Evolutionary conservation across 2,329 filamentous ascomycete species (phyloP), one percentile per base, ranked within the genome.

Genomic region (Dothiorella sarmentorum): DNA sequence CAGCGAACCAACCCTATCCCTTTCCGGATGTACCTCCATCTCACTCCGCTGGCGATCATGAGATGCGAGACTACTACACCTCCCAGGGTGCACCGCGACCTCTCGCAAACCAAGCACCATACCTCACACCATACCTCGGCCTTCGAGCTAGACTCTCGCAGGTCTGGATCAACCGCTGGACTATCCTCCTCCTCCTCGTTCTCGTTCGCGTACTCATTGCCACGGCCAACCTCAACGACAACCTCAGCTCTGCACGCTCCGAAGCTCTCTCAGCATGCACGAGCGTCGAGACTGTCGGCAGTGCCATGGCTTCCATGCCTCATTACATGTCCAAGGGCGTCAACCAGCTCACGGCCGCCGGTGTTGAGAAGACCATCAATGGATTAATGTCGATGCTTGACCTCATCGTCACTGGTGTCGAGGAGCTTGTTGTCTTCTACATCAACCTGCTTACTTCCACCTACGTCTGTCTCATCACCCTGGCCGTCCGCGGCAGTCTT

Each of bases 141-240:
- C 85, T 97, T 69, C 85, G 86, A 69, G 87, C 93, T 67, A 87
- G 92, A 68, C 82, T 97, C 67, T 97, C 94, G 55, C 94, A 99
- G 79, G 83, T 95, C 73, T 97, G 93, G 91, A 86, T 99, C 78
- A 97, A 99, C 79, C 85, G 90, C 74, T 99, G 94, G 94, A 97
- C 94, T 37, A 81, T 97, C 61, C 82, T 99, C 47, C 81, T 97
- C 47, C 74, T 96, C 60, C 85, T 99, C 56, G 87, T 97, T 58
- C 85, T 99, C 55, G 84, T 88, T 62, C 85, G 92, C 59, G 83
- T 93, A 61, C 77, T 99, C 55, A 79, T 97, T 61, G 85, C 92
- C 35, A 83, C 93, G 58, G 81, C 82, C 58, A 82, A 83, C 66
- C 82, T 97, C 63, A 81, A 91, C 69, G 80, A 85, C 65, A 86